These are phyloP conservation scores for Pneumocystis jirovecii DNA, from an alignment of 1,139 yeast species.

Conservation along the genomic window DNA sequence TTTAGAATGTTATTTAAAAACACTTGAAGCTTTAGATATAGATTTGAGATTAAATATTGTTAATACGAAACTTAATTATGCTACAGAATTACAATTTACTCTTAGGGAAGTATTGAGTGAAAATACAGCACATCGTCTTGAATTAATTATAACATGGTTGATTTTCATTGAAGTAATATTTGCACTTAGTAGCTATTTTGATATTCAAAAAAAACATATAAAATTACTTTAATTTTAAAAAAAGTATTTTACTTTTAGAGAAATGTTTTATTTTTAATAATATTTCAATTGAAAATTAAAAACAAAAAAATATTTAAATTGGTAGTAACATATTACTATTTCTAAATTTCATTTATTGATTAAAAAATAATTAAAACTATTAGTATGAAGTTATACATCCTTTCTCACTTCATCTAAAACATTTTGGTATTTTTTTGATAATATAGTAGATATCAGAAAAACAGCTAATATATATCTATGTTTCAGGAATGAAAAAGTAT, in stretches of 20 bases:
- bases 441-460: background rate
- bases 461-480: no score
- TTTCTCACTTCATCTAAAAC: no score
- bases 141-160: background rate
- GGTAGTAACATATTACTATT: no score
- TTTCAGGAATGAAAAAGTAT: no score
- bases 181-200: background rate
- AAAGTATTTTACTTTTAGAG: background rate
- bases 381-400: no score
- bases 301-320: background rate
- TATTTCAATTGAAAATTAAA: no score
- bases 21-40: background rate
- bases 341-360: no score
- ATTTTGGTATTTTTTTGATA: no score
- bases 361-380: no score
- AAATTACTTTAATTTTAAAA: background rate
- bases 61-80: background rate
- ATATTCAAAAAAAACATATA: background rate
- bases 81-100: background rate
- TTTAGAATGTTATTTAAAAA: background rate
- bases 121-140: background rate
- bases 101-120: background rate
- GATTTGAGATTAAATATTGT: background rate
- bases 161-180: background rate
- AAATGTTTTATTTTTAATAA: background rate